Percentiles rank a stretch among this genome's conserved stretches.
phyloP scores from a whole-genome alignment of 331 rosid genomes.

The Dryas integrifolia region DNA sequence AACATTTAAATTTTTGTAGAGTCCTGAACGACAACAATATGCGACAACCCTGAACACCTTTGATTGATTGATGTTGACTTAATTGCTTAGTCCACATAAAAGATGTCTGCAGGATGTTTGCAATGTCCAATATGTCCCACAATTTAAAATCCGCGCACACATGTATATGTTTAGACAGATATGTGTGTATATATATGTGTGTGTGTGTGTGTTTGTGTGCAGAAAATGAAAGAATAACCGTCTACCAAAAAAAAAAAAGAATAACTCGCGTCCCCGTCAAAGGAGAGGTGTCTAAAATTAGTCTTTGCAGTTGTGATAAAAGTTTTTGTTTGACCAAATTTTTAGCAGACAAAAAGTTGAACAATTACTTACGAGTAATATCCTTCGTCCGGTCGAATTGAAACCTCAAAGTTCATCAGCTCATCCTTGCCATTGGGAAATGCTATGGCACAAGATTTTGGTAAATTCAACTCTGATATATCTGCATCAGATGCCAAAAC shows the following conservation, averaged over 20 bases:
- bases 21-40: background rate
- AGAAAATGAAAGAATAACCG: background rate
- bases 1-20: background rate
- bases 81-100: background rate
- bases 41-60: background rate
- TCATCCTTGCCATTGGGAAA: constrained; percentile 90
- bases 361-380: constrained; percentile 55
- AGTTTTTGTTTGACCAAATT: background rate
- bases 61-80: constrained; percentile 1
- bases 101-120: background rate
- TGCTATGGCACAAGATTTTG: constrained; percentile 59
- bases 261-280: background rate
- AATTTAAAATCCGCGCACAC: background rate
- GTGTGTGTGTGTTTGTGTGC: background rate
- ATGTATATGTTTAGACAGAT: background rate
- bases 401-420: constrained; percentile 83
- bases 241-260: background rate
- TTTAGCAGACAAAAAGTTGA: constrained; percentile 14
- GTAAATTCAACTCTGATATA: constrained; percentile 81
- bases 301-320: background rate
- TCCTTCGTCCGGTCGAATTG: constrained; percentile 89
- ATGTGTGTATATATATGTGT: background rate
- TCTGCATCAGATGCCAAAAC: constrained; percentile 50
- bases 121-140: background rate
- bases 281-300: background rate